phyloP scores from a whole-genome alignment of 2,329 filamentous ascomycete species.

The Corniculantispora saksenae region DNA sequence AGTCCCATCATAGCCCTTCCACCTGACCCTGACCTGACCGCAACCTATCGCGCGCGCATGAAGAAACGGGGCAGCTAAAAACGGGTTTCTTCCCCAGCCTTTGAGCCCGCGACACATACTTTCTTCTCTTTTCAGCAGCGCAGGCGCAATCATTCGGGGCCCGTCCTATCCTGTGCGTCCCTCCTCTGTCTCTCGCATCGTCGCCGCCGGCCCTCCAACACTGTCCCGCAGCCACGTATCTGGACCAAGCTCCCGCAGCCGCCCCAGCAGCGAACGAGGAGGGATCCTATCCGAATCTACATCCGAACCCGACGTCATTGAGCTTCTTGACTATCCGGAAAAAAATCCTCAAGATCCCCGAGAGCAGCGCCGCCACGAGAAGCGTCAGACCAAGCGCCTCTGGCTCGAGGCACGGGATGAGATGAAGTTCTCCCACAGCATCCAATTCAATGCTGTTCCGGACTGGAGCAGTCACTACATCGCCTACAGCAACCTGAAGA shows the following conservation, averaged over 20 bases:
- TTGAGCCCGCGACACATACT: slow-evolving; percentile 1
- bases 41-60: neutral
- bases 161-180: slow-evolving; percentile 33
- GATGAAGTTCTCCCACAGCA: slow-evolving; percentile 99
- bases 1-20: neutral
- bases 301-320: slow-evolving; percentile 33
- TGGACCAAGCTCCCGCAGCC: slow-evolving; percentile 25
- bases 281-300: slow-evolving; percentile 30
- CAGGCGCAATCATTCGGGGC: slow-evolving; percentile 38
- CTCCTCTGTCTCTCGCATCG: slow-evolving; percentile 40
- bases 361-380: slow-evolving; percentile 35
- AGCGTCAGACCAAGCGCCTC: slow-evolving; percentile 63
- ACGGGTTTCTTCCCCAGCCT: neutral
- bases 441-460: slow-evolving; percentile 99
- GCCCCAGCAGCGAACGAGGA: slow-evolving; percentile 35
- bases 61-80: slow-evolving; percentile 4
- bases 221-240: slow-evolving; percentile 17
- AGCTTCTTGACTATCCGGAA: slow-evolving; percentile 44
- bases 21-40: neutral
- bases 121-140: neutral
- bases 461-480: slow-evolving; percentile 99
- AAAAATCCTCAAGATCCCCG: slow-evolving; percentile 8
- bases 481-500: slow-evolving; percentile 97
- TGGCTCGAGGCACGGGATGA: slow-evolving; percentile 75
- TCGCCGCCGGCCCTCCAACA: slow-evolving; percentile 24